Conservation (phyloP, 2,329 filamentous ascomycete genomes). For the Dactylella cylindrospora region DNA sequence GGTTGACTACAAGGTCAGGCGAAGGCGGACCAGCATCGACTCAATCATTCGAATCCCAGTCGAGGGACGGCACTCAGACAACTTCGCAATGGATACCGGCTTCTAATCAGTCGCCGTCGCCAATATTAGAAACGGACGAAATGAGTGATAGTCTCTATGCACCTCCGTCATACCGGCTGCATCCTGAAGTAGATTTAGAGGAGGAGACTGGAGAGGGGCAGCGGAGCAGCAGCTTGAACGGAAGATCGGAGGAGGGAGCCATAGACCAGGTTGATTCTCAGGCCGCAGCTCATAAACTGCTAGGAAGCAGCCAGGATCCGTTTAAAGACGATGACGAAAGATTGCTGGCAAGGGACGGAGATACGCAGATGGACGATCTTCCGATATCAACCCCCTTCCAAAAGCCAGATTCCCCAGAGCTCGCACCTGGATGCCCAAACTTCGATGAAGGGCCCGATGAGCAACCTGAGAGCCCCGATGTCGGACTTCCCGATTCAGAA, state of each 20-base stretch:
- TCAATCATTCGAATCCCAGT: constrained; percentile 3
- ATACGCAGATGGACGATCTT: constrained; percentile 24
- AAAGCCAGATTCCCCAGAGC: background rate
- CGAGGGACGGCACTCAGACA: constrained; percentile 12
- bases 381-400: no score
- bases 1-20: constrained; percentile 17
- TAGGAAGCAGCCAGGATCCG: constrained; percentile 37
- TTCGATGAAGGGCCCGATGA: constrained; percentile 12
- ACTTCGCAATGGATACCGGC: constrained; percentile 1
- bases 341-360: constrained; percentile 12
- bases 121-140: constrained; percentile 20
- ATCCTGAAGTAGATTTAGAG: constrained; percentile 2
- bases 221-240: no score
- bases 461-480: constrained; percentile 1
- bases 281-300: constrained; percentile 3
- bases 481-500: constrained; percentile 1
- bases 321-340: constrained; percentile 38
- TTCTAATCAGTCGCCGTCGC: constrained; percentile 11
- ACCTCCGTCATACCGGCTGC: background rate
- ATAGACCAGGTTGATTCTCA: no score
- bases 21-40: constrained; percentile 17
- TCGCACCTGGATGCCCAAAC: no score
- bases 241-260: no score
- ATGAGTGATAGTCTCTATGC: background rate
- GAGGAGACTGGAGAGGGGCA: constrained; percentile 32